Evolutionary conservation across 805 yeast genomes (phyloP).

Genomic region (Spathaspora hagerdaliae): DNA sequence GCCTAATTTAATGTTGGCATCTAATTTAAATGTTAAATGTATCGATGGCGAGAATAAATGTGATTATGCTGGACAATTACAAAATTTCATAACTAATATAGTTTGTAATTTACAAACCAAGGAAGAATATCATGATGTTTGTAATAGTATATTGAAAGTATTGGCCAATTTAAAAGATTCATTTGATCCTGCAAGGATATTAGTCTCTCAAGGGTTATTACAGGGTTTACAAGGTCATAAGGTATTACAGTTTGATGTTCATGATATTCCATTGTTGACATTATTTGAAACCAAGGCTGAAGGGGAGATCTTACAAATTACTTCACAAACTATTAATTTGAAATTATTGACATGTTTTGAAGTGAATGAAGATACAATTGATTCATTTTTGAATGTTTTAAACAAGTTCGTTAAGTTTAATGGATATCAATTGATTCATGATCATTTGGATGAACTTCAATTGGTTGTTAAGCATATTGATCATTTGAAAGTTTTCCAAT

Average conservation of each 20-base stretch:
- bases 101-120: constrained; percentile 22
- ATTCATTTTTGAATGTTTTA: constrained; percentile 23
- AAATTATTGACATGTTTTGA: constrained; percentile 40
- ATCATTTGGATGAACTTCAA: constrained; percentile 9
- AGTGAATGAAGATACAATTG: constrained; percentile 10
- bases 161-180: constrained; percentile 46
- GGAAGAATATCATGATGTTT: constrained; percentile 21
- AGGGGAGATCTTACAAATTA: constrained; percentile 49
- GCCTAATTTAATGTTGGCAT: constrained; percentile 61
- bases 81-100: constrained; percentile 41
- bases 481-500: not conserved
- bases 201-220: constrained; percentile 52
- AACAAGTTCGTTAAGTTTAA: constrained; percentile 38
- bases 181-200: constrained; percentile 71
- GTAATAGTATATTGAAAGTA: constrained; percentile 33
- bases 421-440: constrained; percentile 21
- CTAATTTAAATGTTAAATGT: constrained; percentile 45
- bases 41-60: constrained; percentile 37
- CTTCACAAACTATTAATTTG: constrained; percentile 50
- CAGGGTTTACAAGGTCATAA: constrained; percentile 39
- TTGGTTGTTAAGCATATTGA: not conserved
- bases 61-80: constrained; percentile 52
- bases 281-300: constrained; percentile 39
- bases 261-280: constrained; percentile 19
- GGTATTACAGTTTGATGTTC: constrained; percentile 19